phyloP scores from a whole-genome alignment of 176 grass and related monocot genomes.

The Canna indica region DNA sequence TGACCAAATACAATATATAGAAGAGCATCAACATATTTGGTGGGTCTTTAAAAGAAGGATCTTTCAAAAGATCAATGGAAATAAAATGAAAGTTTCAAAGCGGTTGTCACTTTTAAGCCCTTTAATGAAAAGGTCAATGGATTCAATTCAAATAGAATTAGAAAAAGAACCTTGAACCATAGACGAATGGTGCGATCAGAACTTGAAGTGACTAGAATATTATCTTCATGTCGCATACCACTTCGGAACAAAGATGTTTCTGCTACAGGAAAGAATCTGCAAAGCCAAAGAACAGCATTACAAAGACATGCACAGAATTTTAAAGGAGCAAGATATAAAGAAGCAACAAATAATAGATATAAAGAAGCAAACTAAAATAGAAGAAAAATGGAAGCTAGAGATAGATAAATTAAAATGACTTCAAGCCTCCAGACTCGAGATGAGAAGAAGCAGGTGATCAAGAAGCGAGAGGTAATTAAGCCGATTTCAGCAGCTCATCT shows the following conservation, averaged over 20 bases:
- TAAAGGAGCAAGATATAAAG: no score
- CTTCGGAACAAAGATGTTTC: conserved; percentile 63
- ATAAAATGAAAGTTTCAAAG: neutral
- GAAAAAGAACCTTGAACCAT: conserved; percentile 61
- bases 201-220: conserved; percentile 78
- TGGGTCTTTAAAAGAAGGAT: neutral
- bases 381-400: neutral
- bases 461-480: neutral
- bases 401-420: neutral
- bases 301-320: conserved; percentile 2
- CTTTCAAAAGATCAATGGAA: neutral
- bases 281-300: conserved; percentile 8
- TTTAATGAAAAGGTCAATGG: neutral
- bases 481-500: conserved; percentile 3
- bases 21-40: neutral
- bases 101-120: neutral
- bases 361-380: neutral
- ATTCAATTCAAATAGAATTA: neutral
- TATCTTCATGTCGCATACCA: conserved; percentile 42
- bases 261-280: conserved; percentile 59
- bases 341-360: no score
- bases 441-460: neutral
- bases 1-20: neutral
- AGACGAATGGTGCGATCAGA: conserved; percentile 73
- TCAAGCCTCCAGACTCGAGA: neutral